Evolutionary conservation across 331 rosid genomes (phyloP).

Genomic region (Dryas integrifolia): DNA sequence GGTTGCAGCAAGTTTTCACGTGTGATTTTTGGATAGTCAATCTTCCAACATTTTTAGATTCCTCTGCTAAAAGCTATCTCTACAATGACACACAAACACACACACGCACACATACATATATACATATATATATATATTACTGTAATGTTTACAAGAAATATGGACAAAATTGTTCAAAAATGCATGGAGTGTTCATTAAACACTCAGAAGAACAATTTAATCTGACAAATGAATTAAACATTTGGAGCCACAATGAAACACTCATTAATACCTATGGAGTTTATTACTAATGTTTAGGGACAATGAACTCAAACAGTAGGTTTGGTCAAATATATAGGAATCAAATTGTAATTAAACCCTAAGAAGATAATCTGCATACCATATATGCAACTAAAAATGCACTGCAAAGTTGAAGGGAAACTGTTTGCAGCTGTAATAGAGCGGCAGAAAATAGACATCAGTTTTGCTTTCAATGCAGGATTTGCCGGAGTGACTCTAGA

Average conservation of each 20-base stretch:
- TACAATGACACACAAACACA: background rate
- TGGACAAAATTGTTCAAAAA: background rate
- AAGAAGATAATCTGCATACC: conserved; percentile 43
- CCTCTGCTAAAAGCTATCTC: background rate
- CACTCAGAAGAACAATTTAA: background rate
- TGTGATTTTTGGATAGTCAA: background rate
- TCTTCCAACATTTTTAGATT: background rate
- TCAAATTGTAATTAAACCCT: background rate
- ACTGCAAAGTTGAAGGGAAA: conserved; percentile 90
- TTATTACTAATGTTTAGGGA: background rate
- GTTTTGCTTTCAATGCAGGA: conserved; percentile 69
- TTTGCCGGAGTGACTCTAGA: conserved; percentile 70
- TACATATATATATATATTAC: background rate
- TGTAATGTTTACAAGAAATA: background rate
- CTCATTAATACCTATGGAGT: background rate
- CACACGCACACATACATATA: background rate
- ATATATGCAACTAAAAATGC: conserved; percentile 92
- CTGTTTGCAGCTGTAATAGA: conserved; percentile 89
- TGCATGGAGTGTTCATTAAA: background rate
- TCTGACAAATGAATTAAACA: background rate
- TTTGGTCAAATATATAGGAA: background rate
- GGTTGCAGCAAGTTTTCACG: background rate
- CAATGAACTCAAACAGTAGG: too few species aligned
- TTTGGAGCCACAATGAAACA: background rate
- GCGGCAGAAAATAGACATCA: conserved; percentile 88